Evolutionary conservation across 2,329 filamentous ascomycete genomes (phyloP).

Genomic region (Phialophora chinensis): DNA sequence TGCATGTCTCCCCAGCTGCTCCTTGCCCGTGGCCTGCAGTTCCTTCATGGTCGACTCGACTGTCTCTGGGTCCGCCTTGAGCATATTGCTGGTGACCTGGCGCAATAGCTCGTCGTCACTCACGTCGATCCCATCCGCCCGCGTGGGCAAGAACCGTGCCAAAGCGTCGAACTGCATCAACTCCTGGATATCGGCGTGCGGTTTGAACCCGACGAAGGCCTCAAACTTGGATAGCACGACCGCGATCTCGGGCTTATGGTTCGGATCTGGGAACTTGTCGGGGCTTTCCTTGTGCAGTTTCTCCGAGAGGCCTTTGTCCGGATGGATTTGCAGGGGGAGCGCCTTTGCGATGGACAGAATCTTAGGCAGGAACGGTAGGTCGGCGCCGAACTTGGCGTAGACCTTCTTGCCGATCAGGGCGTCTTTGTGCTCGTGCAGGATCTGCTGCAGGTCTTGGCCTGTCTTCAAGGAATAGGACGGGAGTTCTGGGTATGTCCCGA

Average conservation of each 20-base stretch:
- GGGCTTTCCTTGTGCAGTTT: conserved; percentile 70
- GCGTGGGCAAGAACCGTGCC: conserved; percentile 57
- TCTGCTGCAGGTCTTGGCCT: conserved; percentile 68
- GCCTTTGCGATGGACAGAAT: conserved; percentile 78
- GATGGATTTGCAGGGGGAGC: conserved; percentile 75
- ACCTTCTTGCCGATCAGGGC: conserved; percentile 68
- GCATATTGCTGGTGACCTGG: conserved; percentile 60
- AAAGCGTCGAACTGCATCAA: conserved; percentile 64
- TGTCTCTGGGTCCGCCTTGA: conserved; percentile 59
- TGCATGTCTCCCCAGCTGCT: conserved; percentile 57
- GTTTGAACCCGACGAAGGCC: conserved; percentile 77
- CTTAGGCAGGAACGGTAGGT: conserved; percentile 76
- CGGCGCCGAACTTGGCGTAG: conserved; percentile 65
- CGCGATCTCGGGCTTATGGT: conserved; percentile 82
- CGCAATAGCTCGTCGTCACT: conserved; percentile 62
- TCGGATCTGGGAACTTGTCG: conserved; percentile 70
- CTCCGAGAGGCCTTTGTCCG: conserved; percentile 69
- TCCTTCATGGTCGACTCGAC: conserved; percentile 61
- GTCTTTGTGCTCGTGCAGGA: conserved; percentile 66
- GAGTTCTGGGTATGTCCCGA: conserved; percentile 75
- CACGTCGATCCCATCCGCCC: conserved; percentile 52
- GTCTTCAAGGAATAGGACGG: conserved; percentile 69
- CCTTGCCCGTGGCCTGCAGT: conserved; percentile 56
- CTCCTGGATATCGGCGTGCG: conserved; percentile 63
- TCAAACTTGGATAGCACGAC: conserved; percentile 74